Evolutionary conservation across 2,329 filamentous ascomycete species (phyloP).

Genomic region (Colletotrichum destructivum): DNA sequence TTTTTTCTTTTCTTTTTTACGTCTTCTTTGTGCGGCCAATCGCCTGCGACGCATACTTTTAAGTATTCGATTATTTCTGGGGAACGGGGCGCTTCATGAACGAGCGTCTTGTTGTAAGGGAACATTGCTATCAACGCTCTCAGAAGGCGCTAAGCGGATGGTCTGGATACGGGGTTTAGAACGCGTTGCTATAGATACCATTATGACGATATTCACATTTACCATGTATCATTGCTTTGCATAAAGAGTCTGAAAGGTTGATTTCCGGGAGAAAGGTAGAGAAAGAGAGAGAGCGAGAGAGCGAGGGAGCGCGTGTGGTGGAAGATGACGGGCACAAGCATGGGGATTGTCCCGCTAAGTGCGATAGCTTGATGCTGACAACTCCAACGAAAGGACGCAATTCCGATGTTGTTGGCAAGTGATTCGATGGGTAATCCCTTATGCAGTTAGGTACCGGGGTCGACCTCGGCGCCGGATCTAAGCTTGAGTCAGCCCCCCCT

Average conservation of each 20-base stretch:
- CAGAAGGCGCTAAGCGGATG: slow-evolving; percentile 27
- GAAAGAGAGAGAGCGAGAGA: too few relatives aligned
- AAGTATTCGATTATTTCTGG: slow-evolving; percentile 8
- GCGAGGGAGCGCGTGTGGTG: background rate
- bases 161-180: slow-evolving; percentile 40
- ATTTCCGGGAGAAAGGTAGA: too few relatives aligned
- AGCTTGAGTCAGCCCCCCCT: too few relatives aligned
- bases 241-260: too few relatives aligned
- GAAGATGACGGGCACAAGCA: background rate
- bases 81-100: slow-evolving; percentile 31
- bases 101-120: slow-evolving; percentile 34
- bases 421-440: background rate
- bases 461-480: slow-evolving; percentile 5
- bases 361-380: background rate
- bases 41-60: slow-evolving; percentile 20
- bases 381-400: background rate
- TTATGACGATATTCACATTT: slow-evolving; percentile 35
- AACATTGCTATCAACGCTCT: slow-evolving; percentile 25
- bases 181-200: slow-evolving; percentile 42
- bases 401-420: background rate
- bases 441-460: too few relatives aligned
- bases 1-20: slow-evolving; percentile 4
- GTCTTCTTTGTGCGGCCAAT: slow-evolving; percentile 22
- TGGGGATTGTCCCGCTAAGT: background rate
- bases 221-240: background rate